Base-by-base conservation (phyloP, 768 basidiomycete species). In the Panellus pusillus region DNA sequence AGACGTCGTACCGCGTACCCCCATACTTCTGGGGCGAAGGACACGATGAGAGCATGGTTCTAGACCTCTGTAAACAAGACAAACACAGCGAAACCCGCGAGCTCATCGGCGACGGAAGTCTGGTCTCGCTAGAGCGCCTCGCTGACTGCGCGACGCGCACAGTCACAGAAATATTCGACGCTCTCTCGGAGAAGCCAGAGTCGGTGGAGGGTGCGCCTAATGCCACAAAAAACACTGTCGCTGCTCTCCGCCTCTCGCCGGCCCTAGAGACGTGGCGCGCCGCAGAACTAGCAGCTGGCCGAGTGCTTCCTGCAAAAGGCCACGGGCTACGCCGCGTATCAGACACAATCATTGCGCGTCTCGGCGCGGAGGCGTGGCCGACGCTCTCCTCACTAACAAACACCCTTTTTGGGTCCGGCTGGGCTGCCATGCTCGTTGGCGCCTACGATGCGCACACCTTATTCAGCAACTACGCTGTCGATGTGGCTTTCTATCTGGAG, bases 11-110 rank as follows among this genome's bases (percentile, higher is more conserved):
- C 47, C 36, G 47, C 20, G 36, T 48, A 39, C 49, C 50, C 20
- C 50, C 50, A 27, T 52, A 52, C 37, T 52, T 44, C 42, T 52
- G 50, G 50, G 44, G 50, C 8, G 44, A 52, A 28, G 15, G 35
- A 11, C n/a, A 15, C n/a, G 35, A n/a, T 27, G 40, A 37, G 35
- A 44, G 40, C 35, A 44, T 5, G n/a, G 20, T n/a, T 39, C 39
- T 14, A 29, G 20, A 24, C n/a, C 32, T 43, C 9, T 36, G 18
- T 17, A 15, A 18, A 19, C 44, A 32, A 36, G 24, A 19, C 28
- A 37, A 44, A 15, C 14, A 52, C 24, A 11, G 15, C 31, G 51
- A 52, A 35, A 37, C 44, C 17, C 44, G 44, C 28, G 39, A 46
- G 27, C 38, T 52, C 17, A 52, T 52, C 39, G 44, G 51, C 37